Conservation (phyloP, 2,329 filamentous ascomycete genomes). For the Aspergillus phoenicis region DNA sequence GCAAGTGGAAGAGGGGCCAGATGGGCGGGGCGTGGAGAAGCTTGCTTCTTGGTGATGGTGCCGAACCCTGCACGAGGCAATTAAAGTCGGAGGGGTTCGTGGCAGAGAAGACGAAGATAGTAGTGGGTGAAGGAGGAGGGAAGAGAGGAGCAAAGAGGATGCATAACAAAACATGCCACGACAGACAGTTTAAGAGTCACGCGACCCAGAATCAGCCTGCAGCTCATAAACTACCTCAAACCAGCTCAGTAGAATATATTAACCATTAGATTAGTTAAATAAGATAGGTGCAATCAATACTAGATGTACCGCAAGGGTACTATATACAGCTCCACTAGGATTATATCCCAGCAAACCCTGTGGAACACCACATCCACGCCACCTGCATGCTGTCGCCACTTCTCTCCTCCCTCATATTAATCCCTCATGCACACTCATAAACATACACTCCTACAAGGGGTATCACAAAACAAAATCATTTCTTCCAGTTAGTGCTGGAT, state of each 20-base stretch:
- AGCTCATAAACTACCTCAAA: no score
- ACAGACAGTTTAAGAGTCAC: neutral
- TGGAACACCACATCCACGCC: neutral
- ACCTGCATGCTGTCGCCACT: no score
- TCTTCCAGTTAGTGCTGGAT: neutral
- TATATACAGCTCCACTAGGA: slow-evolving; percentile 3
- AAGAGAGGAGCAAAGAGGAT: neutral
- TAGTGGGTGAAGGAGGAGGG: neutral
- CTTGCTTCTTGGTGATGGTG: neutral
- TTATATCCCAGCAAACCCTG: neutral
- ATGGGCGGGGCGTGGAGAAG: neutral
- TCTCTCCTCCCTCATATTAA: no score
- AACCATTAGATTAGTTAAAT: no score
- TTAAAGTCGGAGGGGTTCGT: neutral
- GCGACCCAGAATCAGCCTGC: neutral
- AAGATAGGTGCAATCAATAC: no score
- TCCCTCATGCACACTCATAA: neutral
- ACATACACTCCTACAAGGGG: neutral
- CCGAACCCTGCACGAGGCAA: neutral
- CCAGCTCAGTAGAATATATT: no score
- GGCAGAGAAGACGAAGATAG: neutral
- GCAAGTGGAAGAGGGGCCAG: slow-evolving; percentile 9
- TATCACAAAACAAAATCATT: neutral
- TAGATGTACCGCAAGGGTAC: neutral
- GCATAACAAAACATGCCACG: neutral